Evolutionary conservation across 768 basidiomycete genomes (phyloP), one percentile per base, ranked within the genome.

Genomic region (Gymnopilus dilepis): DNA sequence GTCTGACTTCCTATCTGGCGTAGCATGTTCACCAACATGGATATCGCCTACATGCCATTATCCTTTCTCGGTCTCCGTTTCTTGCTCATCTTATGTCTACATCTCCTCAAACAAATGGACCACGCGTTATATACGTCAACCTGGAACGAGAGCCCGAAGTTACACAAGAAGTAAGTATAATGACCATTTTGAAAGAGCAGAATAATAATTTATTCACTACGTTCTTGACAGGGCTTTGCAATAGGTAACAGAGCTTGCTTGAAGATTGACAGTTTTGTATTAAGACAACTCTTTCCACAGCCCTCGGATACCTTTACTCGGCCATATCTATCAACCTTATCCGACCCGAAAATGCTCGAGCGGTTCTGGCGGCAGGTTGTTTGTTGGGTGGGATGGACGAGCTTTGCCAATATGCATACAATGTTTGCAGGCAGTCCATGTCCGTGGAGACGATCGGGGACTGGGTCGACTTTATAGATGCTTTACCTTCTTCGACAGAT

Each of bases 341-440:
- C 66, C 84, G 83, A 68, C 84, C 90, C 53, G 84, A 87, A 70
- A 95, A 95, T 76, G 90, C 93, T 59, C 87, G 93, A 70, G 88
- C 87, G 19, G 90, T 94, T 38, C 86, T 97, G 52, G 92, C 94
- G 47, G 90, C 93, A 45, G 91, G 90, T 13, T 92, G 88, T 74
- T 80, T 94, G 33, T 84, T 95, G 45, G 92, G 92, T 55, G 93
- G 92, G 43, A 91, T 95, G 90, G 87, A 94, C 45, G 92, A 95
- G 34, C 79, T 96, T 34, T 90, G 88, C 74, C 82, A 82, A 64
- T 89, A 89, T 69, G 85, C 94, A 21, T 95, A 95, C 74, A 85
- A 86, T 56, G 78, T 86, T 50, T 94, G 91, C 79, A 84, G 85
- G 67, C 86, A 84, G 61, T 91, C 90, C 40, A 88, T 97, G 76